Base-by-base conservation (phyloP, 1,284 basidiomycete genomes). In the Cutaneotrichosporon sp. region DNA sequence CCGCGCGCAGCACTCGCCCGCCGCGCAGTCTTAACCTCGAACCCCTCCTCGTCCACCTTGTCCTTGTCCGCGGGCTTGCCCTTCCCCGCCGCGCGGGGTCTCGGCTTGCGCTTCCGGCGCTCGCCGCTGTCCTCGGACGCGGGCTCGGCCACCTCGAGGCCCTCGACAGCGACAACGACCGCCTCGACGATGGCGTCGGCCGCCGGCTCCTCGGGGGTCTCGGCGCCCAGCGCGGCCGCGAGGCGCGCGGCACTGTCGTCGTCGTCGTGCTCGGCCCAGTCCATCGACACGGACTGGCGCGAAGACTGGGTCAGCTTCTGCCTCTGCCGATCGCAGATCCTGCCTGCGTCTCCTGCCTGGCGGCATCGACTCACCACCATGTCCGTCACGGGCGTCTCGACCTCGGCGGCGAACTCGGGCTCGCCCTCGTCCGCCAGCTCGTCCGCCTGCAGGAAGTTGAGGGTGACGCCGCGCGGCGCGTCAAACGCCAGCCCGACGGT, bases 371-470 rank as follows among this genome's bases (percentile, higher is more conserved):
- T 54, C n/a, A 46, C 43, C 22, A 52, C 25, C 6, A 33, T 27
- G 18, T 34, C n/a, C 7, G 24, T 47, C 13, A 33, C 36, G 16
- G 64, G 64, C 64, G 60, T 62, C 22, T 63, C 45, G 36, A 75
- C 72, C 67, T 74, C 68, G 54, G 61, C 16, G 42, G 14, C 63
- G 68, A 63, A 52, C 52, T 70, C 65, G 22, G 64, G 62, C 29
- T 42, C 54, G 20, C 31, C 59, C 47, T 50, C 34, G 20, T 50
- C 22, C 29, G 64, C 68, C 47, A 78, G 61, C 69, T 78, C 76
- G 66, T 76, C 75, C 54, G 72, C 74, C 63, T 78, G 76, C 54
- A 78, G 59, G 61, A 78, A 78, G 65, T 75, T 76, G 63, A 78
- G 64, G 1, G 67, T 60, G 16, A 66, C 66, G 24, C 60, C 61